Percentiles rank a stretch among this genome's conserved stretches.
These are phyloP conservation scores for Trichoderma sp. DNA, from an alignment of 2,329 filamentous ascomycete genomes.

Conservation along the genomic window DNA sequence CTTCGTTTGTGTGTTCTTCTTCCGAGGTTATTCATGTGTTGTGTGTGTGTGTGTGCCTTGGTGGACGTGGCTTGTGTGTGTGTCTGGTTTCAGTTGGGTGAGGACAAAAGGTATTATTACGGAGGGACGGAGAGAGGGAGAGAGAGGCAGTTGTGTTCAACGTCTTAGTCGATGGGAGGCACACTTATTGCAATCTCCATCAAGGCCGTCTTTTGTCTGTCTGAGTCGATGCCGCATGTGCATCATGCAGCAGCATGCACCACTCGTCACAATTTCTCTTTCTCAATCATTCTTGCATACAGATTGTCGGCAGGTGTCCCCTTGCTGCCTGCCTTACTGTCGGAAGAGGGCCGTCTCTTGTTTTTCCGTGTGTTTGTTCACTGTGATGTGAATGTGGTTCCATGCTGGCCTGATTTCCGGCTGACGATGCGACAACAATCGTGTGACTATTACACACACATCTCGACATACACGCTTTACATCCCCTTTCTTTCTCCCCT, in stretches of 20 bases:
- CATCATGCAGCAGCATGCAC: constrained; percentile 13
- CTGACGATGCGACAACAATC: constrained; percentile 12
- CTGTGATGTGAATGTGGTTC: neutral
- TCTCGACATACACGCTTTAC: too few species aligned
- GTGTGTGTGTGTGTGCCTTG: too few species aligned
- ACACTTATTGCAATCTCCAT: too few species aligned
- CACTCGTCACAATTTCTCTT: neutral
- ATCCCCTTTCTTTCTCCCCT: too few species aligned
- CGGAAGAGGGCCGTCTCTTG: neutral
- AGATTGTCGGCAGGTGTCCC: neutral
- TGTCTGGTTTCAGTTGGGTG: neutral
- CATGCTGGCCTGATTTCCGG: constrained; percentile 12
- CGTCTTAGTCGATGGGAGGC: neutral
- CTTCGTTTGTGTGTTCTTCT: neutral
- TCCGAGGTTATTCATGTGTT: constrained; percentile 12
- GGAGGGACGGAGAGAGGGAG: neutral
- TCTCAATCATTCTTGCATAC: neutral
- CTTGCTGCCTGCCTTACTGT: neutral
- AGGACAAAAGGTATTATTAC: too few species aligned
- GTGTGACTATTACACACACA: neutral
- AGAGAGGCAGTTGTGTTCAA: neutral
- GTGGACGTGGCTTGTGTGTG: too few species aligned
- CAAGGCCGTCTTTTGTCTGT: neutral
- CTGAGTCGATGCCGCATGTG: neutral
- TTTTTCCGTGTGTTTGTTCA: neutral